These are phyloP conservation scores for Murraya koenigii DNA, from an alignment of 345 rosid species.

Conservation along the genomic window DNA sequence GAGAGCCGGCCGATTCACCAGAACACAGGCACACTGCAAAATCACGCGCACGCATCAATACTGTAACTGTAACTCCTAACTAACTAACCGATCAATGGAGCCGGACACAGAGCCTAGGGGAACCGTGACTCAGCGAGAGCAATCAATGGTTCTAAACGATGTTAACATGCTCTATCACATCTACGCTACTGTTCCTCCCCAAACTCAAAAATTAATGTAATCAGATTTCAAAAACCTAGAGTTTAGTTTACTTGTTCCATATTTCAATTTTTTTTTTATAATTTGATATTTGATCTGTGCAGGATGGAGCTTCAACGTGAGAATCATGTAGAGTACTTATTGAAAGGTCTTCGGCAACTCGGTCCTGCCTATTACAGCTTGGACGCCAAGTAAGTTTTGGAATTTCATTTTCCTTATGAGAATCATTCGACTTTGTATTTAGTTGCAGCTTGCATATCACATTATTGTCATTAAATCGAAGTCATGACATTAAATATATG, in stretches of 20 bases:
- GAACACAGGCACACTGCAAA: neutral
- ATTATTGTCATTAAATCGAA: neutral
- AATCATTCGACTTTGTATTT: neutral
- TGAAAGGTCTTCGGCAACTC: conserved; percentile 59
- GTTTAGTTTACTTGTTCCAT: neutral
- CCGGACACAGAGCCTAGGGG: conserved; percentile 26
- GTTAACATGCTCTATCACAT: conserved; percentile 56
- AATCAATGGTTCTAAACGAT: conserved; percentile 51
- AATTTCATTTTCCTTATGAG: neutral
- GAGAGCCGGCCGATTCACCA: neutral
- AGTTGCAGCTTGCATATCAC: neutral
- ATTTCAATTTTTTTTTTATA: neutral
- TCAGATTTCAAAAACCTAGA: neutral
- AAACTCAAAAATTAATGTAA: conserved; percentile 50
- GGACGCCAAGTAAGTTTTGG: conserved; percentile 66
- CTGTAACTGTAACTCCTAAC: neutral
- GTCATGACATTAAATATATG: neutral
- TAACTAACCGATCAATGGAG: conserved; percentile 28
- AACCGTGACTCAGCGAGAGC: conserved; percentile 71
- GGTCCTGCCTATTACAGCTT: conserved; percentile 57
- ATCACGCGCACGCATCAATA: neutral
- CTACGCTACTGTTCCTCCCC: conserved; percentile 47
- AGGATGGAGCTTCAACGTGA: conserved; percentile 86
- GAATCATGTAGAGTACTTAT: conserved; percentile 68
- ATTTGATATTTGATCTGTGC: conserved; percentile 4